Evolutionary conservation across 305 asterid genomes (phyloP), one percentile per base, ranked within the genome.

Genomic region (Fraxinus floribunda): DNA sequence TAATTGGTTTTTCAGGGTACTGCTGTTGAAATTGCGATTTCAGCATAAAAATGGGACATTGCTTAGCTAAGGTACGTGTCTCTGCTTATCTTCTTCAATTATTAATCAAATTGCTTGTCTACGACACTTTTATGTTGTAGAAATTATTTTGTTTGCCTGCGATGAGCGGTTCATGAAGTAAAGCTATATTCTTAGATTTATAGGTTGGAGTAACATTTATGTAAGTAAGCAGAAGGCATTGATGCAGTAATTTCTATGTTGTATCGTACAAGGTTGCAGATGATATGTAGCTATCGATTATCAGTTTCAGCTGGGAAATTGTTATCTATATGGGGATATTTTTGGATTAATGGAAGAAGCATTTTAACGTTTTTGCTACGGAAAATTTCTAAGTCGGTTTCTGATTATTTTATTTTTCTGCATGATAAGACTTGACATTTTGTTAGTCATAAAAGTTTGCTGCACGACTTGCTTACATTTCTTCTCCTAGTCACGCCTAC

Each of bases 31-130:
- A 5, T 70, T 70, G 0, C 16, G 5, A 5, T 13, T 29, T 30
- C 75, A 4, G 41, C 22, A 36, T 39, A 68, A 26, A 24, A 16
- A 93, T 93, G 97, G 97, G 97, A 80, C 83, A 81, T 36, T 93
- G 97, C 88, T 81, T 89, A 57, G 32, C 85, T 78, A 88, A 90
- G 97, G 97, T 93, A 82, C 64, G 11, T 57, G 8, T 55, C 8
- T 64, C 34, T 26, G 38, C 46, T 22, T 36, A 32, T 20, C 0
- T 68, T 75, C 77, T 75, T 66, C 35, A 62, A 36, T 66, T 24
- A 7, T 35, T 62, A 46, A 30, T 70, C 68, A 15, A 6, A 35
- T 49, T 55, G 62, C 64, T n/a, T 18, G 57, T 0, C 0, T 38
- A 0, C 16, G 26, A 5, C 75, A 18, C 30, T 0, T 29, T 83